A percentile compares a stretch with the other conserved stretches of the same genome.
Evolutionary conservation across 306 rosid genomes (phyloP).

Genomic region (Heteromeles arbutifolia): DNA sequence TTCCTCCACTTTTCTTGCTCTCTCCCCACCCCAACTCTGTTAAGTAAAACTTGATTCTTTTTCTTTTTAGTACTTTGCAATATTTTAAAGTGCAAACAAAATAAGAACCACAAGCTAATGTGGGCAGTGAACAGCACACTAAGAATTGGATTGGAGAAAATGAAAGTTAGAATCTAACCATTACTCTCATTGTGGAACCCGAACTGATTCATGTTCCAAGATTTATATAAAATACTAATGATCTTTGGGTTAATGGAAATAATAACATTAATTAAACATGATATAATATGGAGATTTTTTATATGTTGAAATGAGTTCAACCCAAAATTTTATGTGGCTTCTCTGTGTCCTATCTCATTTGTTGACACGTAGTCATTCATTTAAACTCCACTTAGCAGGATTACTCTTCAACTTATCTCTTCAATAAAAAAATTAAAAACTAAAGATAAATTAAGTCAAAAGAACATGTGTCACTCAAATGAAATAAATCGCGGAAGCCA

Average conservation of each 20-base stretch:
- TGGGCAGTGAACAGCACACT: slow-evolving; percentile 12
- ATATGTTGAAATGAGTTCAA: neutral
- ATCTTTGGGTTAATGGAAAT: neutral
- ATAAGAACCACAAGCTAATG: slow-evolving; percentile 15
- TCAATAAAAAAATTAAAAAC: too few species aligned
- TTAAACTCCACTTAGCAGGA: too few species aligned
- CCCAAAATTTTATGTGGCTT: too few species aligned
- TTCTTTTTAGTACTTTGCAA: neutral
- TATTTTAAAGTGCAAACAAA: slow-evolving; percentile 1
- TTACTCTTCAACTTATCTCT: too few species aligned
- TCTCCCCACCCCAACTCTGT: neutral
- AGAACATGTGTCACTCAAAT: too few species aligned
- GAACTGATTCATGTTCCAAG: slow-evolving; percentile 45
- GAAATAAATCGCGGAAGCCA: too few species aligned
- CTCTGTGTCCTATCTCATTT: too few species aligned
- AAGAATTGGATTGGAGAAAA: slow-evolving; percentile 5
- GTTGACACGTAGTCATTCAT: too few species aligned
- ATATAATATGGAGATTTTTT: neutral
- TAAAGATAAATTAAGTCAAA: too few species aligned
- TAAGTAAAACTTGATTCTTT: slow-evolving; percentile 33
- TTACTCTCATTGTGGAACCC: slow-evolving; percentile 34
- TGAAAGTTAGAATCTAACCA: slow-evolving; percentile 35
- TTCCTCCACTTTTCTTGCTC: slow-evolving; percentile 21
- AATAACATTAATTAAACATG: neutral
- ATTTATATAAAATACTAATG: slow-evolving; percentile 10